Conservation (phyloP, 345 rosid genomes). For the Eucalyptus brandiana region DNA sequence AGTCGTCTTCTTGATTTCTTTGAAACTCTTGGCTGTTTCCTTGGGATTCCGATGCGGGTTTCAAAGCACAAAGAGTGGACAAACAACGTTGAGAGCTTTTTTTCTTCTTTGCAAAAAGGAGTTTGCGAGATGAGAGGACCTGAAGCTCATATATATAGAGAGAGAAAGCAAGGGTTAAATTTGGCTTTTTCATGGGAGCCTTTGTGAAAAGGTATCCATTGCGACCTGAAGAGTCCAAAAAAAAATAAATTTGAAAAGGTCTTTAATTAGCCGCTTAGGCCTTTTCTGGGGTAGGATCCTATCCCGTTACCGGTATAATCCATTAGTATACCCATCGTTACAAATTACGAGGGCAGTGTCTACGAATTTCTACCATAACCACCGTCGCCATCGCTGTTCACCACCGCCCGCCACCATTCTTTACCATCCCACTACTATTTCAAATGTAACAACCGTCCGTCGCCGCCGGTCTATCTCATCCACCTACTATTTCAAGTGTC, state of each 20-base stretch:
- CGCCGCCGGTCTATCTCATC: not conserved
- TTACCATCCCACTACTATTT: not conserved
- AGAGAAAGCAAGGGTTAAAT: not conserved
- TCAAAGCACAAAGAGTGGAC: not conserved
- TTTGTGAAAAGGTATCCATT: not conserved
- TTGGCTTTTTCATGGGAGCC: not conserved
- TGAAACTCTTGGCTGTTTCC: not conserved
- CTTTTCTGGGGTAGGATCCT: not conserved
- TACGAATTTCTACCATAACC: not conserved
- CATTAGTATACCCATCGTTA: not conserved
- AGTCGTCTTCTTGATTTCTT: not conserved
- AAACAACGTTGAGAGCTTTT: not conserved
- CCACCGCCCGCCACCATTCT: not conserved
- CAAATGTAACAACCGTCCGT: not conserved
- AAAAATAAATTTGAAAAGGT: not conserved
- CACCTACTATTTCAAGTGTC: not conserved
- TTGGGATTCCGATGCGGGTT: not conserved
- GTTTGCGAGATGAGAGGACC: not conserved
- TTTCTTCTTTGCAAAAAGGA: not conserved
- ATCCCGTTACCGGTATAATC: not conserved
- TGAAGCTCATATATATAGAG: not conserved
- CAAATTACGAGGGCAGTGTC: not conserved
- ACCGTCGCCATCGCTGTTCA: not conserved
- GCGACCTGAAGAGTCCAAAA: not conserved
- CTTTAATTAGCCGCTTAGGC: too few relatives aligned